A percentile compares a stretch with the other conserved stretches of the same genome.
Conservation (phyloP, 1,139 yeast genomes). For the Candida albicans region DNA sequence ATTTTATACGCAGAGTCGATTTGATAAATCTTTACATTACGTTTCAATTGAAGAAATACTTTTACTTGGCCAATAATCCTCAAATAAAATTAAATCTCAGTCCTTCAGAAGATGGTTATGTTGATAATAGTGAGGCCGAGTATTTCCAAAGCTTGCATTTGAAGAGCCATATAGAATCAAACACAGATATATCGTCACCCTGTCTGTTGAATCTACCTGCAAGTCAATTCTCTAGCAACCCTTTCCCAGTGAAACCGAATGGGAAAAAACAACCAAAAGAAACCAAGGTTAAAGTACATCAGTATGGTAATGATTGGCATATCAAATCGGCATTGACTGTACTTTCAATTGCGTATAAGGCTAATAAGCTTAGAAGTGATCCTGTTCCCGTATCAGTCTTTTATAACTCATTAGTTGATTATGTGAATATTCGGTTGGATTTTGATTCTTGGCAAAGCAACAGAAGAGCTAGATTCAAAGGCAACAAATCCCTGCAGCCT, state of each 20-base stretch:
- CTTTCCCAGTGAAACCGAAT: constrained; percentile 14
- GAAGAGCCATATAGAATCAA: constrained; percentile 17
- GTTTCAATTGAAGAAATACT: constrained; percentile 52
- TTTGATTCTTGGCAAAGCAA: constrained; percentile 77
- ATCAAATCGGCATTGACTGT: constrained; percentile 64
- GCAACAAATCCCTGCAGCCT: constrained; percentile 18
- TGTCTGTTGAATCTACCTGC: constrained; percentile 11
- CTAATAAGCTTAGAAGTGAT: constrained; percentile 43
- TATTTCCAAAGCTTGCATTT: constrained; percentile 17
- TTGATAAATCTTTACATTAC: constrained; percentile 63
- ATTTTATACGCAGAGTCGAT: constrained; percentile 52
- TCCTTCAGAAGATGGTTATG: constrained; percentile 3
- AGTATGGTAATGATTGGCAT: constrained; percentile 84
- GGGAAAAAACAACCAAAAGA: constrained; percentile 25
- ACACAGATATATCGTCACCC: constrained; percentile 6
- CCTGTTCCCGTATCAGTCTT: constrained; percentile 54
- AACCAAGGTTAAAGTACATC: constrained; percentile 53
- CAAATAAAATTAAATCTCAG: constrained; percentile 20
- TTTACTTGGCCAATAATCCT: constrained; percentile 37
- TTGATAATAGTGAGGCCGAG: constrained; percentile 19
- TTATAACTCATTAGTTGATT: constrained; percentile 82
- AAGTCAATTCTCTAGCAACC: constrained; percentile 8
- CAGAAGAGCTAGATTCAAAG: constrained; percentile 14
- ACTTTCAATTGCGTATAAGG: constrained; percentile 53
- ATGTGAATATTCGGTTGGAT: constrained; percentile 71